Conservation (phyloP, 768 basidiomycete species). For the Amanita polypyramis region DNA sequence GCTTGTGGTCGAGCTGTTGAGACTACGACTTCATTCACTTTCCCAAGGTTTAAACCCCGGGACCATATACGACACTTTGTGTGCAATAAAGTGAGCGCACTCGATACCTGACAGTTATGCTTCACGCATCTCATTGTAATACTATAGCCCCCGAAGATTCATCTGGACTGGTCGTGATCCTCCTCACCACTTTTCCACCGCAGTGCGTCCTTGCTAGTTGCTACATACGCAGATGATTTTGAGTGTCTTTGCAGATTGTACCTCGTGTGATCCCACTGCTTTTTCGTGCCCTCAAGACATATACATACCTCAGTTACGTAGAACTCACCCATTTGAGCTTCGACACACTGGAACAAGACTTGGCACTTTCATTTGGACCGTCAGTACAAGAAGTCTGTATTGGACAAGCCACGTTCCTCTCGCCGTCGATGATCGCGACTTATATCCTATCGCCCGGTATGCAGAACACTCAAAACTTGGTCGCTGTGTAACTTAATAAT, state of each 20-base stretch:
- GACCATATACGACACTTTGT: constrained; percentile 16
- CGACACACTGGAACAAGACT: background rate
- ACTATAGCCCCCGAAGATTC: constrained; percentile 33
- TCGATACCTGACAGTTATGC: background rate
- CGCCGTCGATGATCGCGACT: constrained; percentile 26
- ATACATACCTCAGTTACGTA: constrained; percentile 34
- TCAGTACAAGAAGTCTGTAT: constrained; percentile 32
- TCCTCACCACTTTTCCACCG: constrained; percentile 51
- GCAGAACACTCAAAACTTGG: background rate
- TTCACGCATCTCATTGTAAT: background rate
- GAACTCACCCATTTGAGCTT: constrained; percentile 33
- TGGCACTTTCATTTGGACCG: constrained; percentile 24
- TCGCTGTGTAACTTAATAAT: background rate
- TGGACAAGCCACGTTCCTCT: constrained; percentile 39
- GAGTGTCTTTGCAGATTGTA: constrained; percentile 26
- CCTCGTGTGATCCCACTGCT: constrained; percentile 26
- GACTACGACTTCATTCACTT: constrained; percentile 18
- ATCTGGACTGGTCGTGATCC: constrained; percentile 54
- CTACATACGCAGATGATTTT: background rate
- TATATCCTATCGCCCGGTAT: constrained; percentile 16
- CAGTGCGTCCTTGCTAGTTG: constrained; percentile 26
- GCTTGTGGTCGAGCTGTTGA: constrained; percentile 15
- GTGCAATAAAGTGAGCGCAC: constrained; percentile 17
- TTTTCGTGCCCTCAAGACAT: constrained; percentile 28
- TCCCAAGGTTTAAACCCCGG: constrained; percentile 13